These are phyloP conservation scores for Oemleria cerasiformis DNA, from an alignment of 306 rosid genomes.

Conservation along the genomic window DNA sequence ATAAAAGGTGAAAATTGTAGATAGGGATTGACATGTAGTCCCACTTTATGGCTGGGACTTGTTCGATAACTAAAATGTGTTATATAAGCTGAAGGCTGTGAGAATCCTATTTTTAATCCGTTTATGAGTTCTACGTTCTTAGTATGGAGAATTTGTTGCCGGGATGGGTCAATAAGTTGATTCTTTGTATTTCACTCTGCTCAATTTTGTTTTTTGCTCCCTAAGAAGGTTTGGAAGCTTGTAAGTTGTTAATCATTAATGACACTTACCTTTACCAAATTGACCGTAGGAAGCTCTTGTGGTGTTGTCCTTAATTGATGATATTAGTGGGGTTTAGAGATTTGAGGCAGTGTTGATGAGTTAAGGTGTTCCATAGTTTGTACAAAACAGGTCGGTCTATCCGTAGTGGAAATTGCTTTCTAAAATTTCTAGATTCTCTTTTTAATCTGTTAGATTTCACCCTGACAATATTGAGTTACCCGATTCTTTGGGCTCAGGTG, in stretches of 20 bases:
- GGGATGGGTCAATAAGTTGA: too few relatives aligned
- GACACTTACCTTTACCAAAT: not conserved
- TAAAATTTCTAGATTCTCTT: not conserved
- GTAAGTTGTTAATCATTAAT: not conserved
- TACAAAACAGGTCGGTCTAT: not conserved
- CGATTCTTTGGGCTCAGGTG: not conserved
- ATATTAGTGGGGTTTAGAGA: not conserved
- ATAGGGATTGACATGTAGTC: constrained; percentile 1
- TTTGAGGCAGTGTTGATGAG: not conserved
- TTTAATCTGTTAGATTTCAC: not conserved
- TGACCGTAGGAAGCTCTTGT: not conserved
- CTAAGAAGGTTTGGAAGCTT: not conserved
- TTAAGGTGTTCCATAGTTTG: not conserved
- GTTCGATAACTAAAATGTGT: not conserved
- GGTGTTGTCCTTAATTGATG: not conserved
- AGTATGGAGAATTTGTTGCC: not conserved
- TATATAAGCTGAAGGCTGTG: not conserved
- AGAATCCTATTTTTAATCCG: not conserved
- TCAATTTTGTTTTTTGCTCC: not conserved
- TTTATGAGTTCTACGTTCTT: not conserved
- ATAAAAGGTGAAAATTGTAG: not conserved
- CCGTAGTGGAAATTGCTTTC: not conserved
- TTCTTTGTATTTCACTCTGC: not conserved
- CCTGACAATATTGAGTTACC: not conserved
- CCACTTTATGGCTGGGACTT: not conserved